phyloP scores from a whole-genome alignment of 805 yeast species.

The Starmerella etchellsii region DNA sequence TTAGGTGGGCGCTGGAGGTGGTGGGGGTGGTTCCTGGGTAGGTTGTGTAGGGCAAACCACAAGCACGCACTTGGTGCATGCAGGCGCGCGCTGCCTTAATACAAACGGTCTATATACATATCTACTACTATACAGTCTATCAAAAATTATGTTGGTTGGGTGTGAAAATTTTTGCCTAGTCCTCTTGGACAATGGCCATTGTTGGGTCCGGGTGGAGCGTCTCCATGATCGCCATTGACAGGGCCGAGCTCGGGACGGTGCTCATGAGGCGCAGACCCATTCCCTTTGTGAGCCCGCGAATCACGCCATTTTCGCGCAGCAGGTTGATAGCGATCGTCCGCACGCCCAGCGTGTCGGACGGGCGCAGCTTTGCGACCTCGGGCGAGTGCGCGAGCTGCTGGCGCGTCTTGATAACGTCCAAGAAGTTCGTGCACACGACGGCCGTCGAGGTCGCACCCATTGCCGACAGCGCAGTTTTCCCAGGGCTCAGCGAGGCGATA shows the following conservation, averaged over 20 bases:
- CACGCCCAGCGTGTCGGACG: conserved; percentile 29
- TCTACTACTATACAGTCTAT: background rate
- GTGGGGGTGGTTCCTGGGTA: too few species aligned
- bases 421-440: conserved; percentile 28
- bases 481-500: conserved; percentile 15
- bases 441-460: conserved; percentile 29
- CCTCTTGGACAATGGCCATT: conserved; percentile 17
- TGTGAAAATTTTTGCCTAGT: too few species aligned
- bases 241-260: conserved; percentile 30
- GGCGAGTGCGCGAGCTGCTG: conserved; percentile 33
- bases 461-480: conserved; percentile 26
- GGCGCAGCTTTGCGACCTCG: conserved; percentile 29
- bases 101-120: too few species aligned
- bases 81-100: too few species aligned
- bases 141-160: background rate
- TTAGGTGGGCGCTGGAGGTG: too few species aligned
- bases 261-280: conserved; percentile 29
- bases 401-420: conserved; percentile 34
- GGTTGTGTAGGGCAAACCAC: too few species aligned
- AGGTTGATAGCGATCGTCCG: conserved; percentile 27
- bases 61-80: too few species aligned
- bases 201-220: conserved; percentile 29
- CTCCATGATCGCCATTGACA: conserved; percentile 33
- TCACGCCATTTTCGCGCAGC: conserved; percentile 28
- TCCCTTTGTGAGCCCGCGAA: conserved; percentile 29